These are phyloP conservation scores for Aspergillus alliaceus DNA, from an alignment of 2,329 filamentous ascomycete species.

Conservation along the genomic window DNA sequence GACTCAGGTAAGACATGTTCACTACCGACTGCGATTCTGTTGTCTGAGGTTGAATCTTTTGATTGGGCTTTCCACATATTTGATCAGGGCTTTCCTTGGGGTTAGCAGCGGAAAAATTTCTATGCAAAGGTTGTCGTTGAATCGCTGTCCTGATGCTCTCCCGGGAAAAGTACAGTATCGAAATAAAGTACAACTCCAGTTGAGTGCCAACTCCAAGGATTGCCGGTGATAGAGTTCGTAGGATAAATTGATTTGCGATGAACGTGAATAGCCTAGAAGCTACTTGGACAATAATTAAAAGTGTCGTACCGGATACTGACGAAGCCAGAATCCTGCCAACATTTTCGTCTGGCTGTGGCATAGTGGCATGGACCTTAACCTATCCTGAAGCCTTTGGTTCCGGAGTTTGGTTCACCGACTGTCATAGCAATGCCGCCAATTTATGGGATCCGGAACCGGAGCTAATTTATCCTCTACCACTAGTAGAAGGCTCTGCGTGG, in stretches of 20 bases:
- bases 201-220: slow-evolving; percentile 84
- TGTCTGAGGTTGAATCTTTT: slow-evolving; percentile 21
- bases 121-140: slow-evolving; percentile 67
- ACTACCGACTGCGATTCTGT: slow-evolving; percentile 68
- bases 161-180: slow-evolving; percentile 89
- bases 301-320: slow-evolving; percentile 69
- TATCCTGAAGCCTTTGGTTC: background rate
- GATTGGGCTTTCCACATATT: slow-evolving; percentile 6
- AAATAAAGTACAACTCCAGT: slow-evolving; percentile 88
- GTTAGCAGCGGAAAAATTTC: slow-evolving; percentile 13
- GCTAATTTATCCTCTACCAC: background rate
- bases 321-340: slow-evolving; percentile 26
- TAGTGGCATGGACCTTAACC: slow-evolving; percentile 1
- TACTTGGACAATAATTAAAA: slow-evolving; percentile 86
- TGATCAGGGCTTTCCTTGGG: slow-evolving; percentile 8
- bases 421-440: background rate
- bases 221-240: slow-evolving; percentile 82
- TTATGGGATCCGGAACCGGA: background rate
- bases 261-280: slow-evolving; percentile 87
- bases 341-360: slow-evolving; percentile 20
- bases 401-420: background rate
- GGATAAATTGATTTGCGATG: slow-evolving; percentile 82
- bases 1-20: slow-evolving; percentile 81
- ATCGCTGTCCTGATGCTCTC: slow-evolving; percentile 90
- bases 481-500: too few species aligned